A percentile compares a stretch with the other conserved stretches of the same genome.
Evolutionary conservation across 345 rosid genomes (phyloP).

Genomic region (Eucalyptus tenuipes): DNA sequence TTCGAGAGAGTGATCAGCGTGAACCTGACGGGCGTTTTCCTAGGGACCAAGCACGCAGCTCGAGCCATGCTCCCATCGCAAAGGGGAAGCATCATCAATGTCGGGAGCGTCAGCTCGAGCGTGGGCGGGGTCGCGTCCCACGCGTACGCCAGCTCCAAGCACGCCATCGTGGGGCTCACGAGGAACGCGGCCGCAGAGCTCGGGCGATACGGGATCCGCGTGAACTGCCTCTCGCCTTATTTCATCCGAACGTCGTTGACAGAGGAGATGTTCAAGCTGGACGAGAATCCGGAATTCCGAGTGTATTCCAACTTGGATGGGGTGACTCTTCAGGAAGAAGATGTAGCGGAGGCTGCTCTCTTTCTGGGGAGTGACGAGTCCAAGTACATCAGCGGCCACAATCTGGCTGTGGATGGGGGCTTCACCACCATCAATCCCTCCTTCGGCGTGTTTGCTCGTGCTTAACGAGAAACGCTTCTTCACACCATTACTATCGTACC

Average conservation of each 20-base stretch:
- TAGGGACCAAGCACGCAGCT: slow-evolving; percentile 18
- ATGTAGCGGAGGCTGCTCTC: slow-evolving; percentile 1
- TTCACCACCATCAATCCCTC: not conserved
- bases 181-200: slow-evolving; percentile 2
- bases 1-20: not conserved
- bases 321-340: not conserved
- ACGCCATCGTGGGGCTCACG: slow-evolving; percentile 4
- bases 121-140: slow-evolving; percentile 5
- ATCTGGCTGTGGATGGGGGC: not conserved
- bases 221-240: slow-evolving; percentile 6
- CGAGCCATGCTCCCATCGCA: slow-evolving; percentile 1
- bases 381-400: slow-evolving; percentile 10
- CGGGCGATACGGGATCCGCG: slow-evolving; percentile 5
- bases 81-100: not conserved
- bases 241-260: not conserved
- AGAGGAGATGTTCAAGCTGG: not conserved
- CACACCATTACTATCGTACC: not conserved
- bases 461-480: not conserved
- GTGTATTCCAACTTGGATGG: not conserved
- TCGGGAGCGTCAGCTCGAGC: not conserved
- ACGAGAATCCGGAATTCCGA: not conserved
- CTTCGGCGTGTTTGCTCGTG: not conserved
- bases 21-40: not conserved
- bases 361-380: slow-evolving; percentile 12
- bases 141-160: slow-evolving; percentile 8